These are phyloP conservation scores for Iris pallida DNA, from an alignment of 116 monocot genomes.

Conservation along the genomic window DNA sequence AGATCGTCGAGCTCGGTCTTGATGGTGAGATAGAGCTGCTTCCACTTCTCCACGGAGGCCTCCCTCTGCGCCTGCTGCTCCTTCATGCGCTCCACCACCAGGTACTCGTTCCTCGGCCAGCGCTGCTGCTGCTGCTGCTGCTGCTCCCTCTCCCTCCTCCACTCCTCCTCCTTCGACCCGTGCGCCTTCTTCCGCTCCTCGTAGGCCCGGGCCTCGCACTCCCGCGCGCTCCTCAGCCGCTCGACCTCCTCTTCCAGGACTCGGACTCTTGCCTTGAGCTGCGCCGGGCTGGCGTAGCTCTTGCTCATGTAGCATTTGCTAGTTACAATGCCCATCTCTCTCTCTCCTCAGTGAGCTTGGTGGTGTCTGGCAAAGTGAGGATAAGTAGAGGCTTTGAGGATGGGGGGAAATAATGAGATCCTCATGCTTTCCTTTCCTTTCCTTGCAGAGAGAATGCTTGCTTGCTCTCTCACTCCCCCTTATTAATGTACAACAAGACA, in stretches of 20 bases:
- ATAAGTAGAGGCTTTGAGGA: too few relatives aligned
- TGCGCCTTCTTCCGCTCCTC: constrained; percentile 14
- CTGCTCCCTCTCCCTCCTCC: constrained; percentile 15
- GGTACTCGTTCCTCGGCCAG: constrained; percentile 17
- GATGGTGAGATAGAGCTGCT: constrained; percentile 77
- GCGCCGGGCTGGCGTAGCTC: not conserved
- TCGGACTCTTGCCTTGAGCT: constrained; percentile 15
- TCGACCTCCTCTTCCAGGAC: constrained; percentile 26
- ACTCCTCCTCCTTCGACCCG: constrained; percentile 29
- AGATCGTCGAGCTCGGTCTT: constrained; percentile 76
- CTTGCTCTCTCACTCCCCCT: too few relatives aligned
- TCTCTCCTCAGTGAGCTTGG: too few relatives aligned
- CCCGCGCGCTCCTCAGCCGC: constrained; percentile 17
- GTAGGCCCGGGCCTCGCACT: constrained; percentile 21
- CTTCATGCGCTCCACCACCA: constrained; percentile 4
- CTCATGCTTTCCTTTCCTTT: too few relatives aligned
- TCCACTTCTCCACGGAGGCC: constrained; percentile 74
- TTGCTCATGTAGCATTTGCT: constrained; percentile 21
- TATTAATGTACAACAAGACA: too few relatives aligned
- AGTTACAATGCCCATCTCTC: constrained; percentile 15
- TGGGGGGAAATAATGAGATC: too few relatives aligned
- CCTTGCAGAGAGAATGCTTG: too few relatives aligned
- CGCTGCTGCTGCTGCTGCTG: constrained; percentile 41
- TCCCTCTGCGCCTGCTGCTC: too few relatives aligned
- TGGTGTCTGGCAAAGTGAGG: too few relatives aligned